A percentile compares a stretch with the other conserved stretches of the same genome.
Evolutionary conservation across 305 asterid species (phyloP).

Genomic region (Plantago coronopus): DNA sequence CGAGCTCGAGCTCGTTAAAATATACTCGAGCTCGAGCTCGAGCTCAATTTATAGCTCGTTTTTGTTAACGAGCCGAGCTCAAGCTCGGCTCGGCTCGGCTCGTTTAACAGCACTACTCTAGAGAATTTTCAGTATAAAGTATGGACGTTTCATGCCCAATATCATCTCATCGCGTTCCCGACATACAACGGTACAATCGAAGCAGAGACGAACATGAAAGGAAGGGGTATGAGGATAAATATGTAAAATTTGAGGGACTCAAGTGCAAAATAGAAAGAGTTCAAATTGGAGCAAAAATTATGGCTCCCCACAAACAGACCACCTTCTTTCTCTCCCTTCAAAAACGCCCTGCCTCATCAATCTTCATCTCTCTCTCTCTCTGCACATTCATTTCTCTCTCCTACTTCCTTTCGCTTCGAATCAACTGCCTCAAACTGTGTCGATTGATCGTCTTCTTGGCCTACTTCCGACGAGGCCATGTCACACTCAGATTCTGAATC

Average conservation of each 20-base stretch:
- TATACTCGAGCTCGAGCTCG: no score
- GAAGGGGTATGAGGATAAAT: neutral
- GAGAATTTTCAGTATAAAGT: no score
- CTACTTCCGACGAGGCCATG: conserved; percentile 35
- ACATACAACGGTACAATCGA: no score
- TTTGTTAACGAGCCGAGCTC: no score
- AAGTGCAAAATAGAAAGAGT: neutral
- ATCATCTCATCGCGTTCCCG: no score
- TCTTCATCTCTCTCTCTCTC: conserved; percentile 25
- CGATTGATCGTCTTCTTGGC: neutral
- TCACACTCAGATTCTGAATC: conserved; percentile 78
- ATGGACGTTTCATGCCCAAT: no score
- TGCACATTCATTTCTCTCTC: conserved; percentile 12
- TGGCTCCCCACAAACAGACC: conserved; percentile 54
- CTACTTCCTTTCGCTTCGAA: neutral
- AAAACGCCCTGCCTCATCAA: conserved; percentile 38
- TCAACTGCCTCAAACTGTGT: neutral
- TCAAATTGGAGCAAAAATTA: conserved; percentile 31
- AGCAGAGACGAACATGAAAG: no score
- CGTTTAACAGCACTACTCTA: no score
- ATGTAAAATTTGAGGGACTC: neutral
- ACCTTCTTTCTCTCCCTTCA: conserved; percentile 32
- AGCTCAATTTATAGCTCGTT: no score
- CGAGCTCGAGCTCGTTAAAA: no score
- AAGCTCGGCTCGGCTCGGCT: no score